phyloP scores from a whole-genome alignment of 1,139 yeast species.

The Geotrichum cucujoidarum region DNA sequence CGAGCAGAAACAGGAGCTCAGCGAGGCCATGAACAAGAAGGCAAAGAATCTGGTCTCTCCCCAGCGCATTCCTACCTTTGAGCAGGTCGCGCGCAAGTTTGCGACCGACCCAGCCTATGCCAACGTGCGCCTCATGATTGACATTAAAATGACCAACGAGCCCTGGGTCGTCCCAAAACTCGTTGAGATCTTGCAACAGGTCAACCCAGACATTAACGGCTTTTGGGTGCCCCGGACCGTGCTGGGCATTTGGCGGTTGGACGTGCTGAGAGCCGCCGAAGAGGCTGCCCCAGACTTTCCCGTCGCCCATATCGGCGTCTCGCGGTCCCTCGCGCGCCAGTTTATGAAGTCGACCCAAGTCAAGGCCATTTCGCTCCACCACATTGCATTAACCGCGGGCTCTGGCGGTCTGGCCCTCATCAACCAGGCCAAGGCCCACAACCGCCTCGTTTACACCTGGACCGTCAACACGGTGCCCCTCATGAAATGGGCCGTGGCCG shows the following conservation, averaged over 20 bases:
- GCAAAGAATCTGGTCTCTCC: slow-evolving; percentile 15
- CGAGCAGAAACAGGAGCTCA: not conserved
- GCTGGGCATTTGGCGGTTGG: slow-evolving; percentile 77
- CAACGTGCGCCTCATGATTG: slow-evolving; percentile 60
- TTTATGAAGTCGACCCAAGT: slow-evolving; percentile 30
- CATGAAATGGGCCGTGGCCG: slow-evolving; percentile 43
- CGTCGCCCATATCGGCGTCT: slow-evolving; percentile 51
- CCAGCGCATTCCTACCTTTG: slow-evolving; percentile 58
- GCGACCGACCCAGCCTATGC: slow-evolving; percentile 38
- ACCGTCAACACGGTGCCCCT: slow-evolving; percentile 55
- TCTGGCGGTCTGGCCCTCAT: slow-evolving; percentile 39
- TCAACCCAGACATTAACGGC: slow-evolving; percentile 44
- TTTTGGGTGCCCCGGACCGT: slow-evolving; percentile 69
- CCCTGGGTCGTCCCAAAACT: slow-evolving; percentile 52
- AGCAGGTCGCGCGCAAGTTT: slow-evolving; percentile 57
- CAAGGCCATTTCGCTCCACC: slow-evolving; percentile 39
- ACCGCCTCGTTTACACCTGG: slow-evolving; percentile 68
- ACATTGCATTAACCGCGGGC: slow-evolving; percentile 40
- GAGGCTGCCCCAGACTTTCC: slow-evolving; percentile 43
- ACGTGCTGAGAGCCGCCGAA: slow-evolving; percentile 53
- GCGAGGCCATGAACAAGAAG: slow-evolving; percentile 10
- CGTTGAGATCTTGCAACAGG: slow-evolving; percentile 45
- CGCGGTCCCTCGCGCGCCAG: slow-evolving; percentile 37
- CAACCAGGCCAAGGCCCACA: slow-evolving; percentile 39
- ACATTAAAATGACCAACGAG: slow-evolving; percentile 70